phyloP scores from a whole-genome alignment of 2,329 filamentous ascomycete species.

The Diaporthe longicolla region DNA sequence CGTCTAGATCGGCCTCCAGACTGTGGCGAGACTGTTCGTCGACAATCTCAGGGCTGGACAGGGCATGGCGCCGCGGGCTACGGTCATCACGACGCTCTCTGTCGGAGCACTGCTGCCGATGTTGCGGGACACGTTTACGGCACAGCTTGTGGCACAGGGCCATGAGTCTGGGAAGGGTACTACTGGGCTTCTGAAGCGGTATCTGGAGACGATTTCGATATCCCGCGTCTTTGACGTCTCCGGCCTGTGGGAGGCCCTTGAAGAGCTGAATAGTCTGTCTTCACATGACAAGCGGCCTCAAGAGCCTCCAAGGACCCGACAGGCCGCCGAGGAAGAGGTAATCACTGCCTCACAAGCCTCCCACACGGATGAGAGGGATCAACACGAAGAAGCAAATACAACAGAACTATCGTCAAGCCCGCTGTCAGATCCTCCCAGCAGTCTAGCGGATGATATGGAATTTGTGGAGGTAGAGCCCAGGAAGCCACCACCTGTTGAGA shows the following conservation, averaged over 20 bases:
- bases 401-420: conserved; percentile 18
- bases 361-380: neutral
- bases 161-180: conserved; percentile 42
- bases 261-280: conserved; percentile 59
- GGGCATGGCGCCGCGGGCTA: conserved; percentile 47
- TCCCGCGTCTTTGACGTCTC: conserved; percentile 72
- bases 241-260: conserved; percentile 70
- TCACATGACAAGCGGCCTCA: neutral
- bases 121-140: conserved; percentile 58
- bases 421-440: conserved; percentile 40
- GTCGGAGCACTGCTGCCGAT: conserved; percentile 56
- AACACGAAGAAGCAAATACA: neutral
- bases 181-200: conserved; percentile 50
- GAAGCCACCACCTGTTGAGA: conserved; percentile 30
- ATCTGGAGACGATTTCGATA: conserved; percentile 66
- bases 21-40: conserved; percentile 58
- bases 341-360: too few species aligned
- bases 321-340: neutral
- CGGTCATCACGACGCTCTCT: conserved; percentile 66
- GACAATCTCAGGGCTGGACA: conserved; percentile 37
- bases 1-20: conserved; percentile 61
- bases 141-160: conserved; percentile 49
- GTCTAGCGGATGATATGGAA: conserved; percentile 28
- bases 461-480: neutral
- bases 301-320: conserved; percentile 18